phyloP scores from a whole-genome alignment of 2,329 filamentous ascomycete species.

The Xylariomycetidae sp. region DNA sequence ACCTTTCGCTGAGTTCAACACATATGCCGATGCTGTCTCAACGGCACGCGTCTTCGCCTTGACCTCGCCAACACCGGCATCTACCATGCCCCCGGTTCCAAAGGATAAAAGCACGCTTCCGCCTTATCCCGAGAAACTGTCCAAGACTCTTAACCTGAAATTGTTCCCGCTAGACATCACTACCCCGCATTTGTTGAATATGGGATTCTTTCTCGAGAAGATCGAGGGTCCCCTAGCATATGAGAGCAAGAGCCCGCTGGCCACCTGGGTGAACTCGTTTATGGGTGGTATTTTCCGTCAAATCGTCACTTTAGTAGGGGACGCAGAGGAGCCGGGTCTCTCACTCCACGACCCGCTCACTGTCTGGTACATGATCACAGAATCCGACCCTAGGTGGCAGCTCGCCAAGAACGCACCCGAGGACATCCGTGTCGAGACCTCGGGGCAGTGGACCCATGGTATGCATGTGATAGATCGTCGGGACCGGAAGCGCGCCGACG shows the following conservation, averaged over 20 bases:
- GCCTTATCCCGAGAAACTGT: slow-evolving; percentile 60
- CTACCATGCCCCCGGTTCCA: slow-evolving; percentile 72
- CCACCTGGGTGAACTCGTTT: slow-evolving; percentile 68
- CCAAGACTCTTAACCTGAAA: slow-evolving; percentile 59
- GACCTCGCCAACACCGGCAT: slow-evolving; percentile 66
- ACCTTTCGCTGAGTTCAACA: slow-evolving; percentile 92
- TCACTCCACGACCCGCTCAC: slow-evolving; percentile 75
- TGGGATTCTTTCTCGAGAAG: slow-evolving; percentile 52
- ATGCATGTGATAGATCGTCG: slow-evolving; percentile 84
- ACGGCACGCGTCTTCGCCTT: slow-evolving; percentile 73
- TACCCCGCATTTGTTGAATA: slow-evolving; percentile 61
- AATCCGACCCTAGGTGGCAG: slow-evolving; percentile 54
- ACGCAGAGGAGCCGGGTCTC: slow-evolving; percentile 53
- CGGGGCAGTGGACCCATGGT: slow-evolving; percentile 90
- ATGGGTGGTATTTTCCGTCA: slow-evolving; percentile 66
- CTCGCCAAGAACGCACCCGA: slow-evolving; percentile 52
- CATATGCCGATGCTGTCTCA: slow-evolving; percentile 79
- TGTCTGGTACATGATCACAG: slow-evolving; percentile 71
- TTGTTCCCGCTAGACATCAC: slow-evolving; percentile 78
- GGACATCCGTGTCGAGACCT: slow-evolving; percentile 85
- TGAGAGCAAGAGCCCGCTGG: slow-evolving; percentile 68
- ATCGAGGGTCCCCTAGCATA: slow-evolving; percentile 51
- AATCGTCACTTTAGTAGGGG: slow-evolving; percentile 57
- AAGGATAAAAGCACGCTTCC: slow-evolving; percentile 46
- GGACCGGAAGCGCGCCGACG: slow-evolving; percentile 48